Percentiles rank a stretch among this genome's conserved stretches.
Evolutionary conservation across 805 yeast species (phyloP).

Genomic region (Debaryomyces hansenii): DNA sequence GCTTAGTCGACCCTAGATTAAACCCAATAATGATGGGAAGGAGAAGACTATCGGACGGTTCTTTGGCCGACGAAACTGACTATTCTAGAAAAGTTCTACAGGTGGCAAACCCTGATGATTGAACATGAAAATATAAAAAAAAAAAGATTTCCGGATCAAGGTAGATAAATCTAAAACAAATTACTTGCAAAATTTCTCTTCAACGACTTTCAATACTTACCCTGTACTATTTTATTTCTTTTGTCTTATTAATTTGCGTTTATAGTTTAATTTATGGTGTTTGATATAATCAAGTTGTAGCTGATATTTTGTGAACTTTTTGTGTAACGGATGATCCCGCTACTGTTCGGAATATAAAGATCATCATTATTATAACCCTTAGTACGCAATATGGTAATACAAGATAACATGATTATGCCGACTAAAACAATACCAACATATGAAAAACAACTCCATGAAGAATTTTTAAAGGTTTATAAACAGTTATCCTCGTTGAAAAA

Average conservation of each 20-base stretch:
- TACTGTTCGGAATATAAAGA: neutral
- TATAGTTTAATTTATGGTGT: neutral
- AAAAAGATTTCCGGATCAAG: neutral
- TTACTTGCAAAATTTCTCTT: neutral
- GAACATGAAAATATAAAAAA: neutral
- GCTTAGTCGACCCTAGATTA: constrained; percentile 57
- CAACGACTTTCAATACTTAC: neutral
- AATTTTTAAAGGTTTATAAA: constrained; percentile 26
- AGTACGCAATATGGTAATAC: no score
- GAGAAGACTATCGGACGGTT: constrained; percentile 81
- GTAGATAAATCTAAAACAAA: neutral
- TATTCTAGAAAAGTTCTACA: constrained; percentile 68
- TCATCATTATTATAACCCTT: neutral
- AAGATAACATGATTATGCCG: constrained; percentile 1
- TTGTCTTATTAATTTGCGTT: neutral
- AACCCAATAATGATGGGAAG: constrained; percentile 80
- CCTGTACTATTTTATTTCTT: neutral
- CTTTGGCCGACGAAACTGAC: constrained; percentile 83
- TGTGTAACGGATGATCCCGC: neutral
- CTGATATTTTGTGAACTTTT: neutral
- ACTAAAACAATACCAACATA: constrained; percentile 28
- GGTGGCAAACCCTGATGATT: constrained; percentile 80
- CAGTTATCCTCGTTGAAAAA: constrained; percentile 46
- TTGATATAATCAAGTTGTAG: neutral
- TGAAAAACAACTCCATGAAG: constrained; percentile 33